Conservation (phyloP, 163 green algal species). For the Chlorella variabilis region DNA sequence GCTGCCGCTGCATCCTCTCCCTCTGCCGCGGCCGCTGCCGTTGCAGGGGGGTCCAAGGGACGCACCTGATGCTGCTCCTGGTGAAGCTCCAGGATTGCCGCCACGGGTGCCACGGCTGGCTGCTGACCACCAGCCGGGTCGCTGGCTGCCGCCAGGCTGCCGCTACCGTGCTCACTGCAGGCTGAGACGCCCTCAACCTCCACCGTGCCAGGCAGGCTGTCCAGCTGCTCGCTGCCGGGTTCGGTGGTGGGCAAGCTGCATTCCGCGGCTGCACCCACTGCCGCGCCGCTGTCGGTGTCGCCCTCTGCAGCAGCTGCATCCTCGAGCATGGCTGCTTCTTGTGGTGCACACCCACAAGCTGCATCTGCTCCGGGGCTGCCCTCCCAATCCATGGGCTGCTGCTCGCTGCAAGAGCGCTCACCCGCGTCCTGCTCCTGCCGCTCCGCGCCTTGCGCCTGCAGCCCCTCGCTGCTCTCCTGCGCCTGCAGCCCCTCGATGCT, state of each 20-base stretch:
- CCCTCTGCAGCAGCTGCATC: no score
- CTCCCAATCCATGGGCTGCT: slow-evolving; percentile 1
- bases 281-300: neutral
- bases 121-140: neutral
- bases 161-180: neutral
- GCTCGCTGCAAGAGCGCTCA: neutral
- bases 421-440: neutral
- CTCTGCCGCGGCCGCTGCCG: neutral
- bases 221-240: neutral
- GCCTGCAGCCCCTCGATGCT: no score
- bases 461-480: no score
- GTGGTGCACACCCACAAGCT: neutral
- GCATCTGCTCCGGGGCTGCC: neutral
- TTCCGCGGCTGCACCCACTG: neutral
- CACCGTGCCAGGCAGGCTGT: neutral
- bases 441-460: neutral
- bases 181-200: neutral
- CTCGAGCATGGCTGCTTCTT: neutral
- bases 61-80: no score
- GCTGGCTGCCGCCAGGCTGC: neutral
- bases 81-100: no score
- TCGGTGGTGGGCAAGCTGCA: neutral
- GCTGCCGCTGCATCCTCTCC: neutral
- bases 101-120: no score
- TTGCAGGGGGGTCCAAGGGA: no score